Conservation (phyloP, 495 filamentous ascomycete genomes). For the Neurospora sp. region DNA sequence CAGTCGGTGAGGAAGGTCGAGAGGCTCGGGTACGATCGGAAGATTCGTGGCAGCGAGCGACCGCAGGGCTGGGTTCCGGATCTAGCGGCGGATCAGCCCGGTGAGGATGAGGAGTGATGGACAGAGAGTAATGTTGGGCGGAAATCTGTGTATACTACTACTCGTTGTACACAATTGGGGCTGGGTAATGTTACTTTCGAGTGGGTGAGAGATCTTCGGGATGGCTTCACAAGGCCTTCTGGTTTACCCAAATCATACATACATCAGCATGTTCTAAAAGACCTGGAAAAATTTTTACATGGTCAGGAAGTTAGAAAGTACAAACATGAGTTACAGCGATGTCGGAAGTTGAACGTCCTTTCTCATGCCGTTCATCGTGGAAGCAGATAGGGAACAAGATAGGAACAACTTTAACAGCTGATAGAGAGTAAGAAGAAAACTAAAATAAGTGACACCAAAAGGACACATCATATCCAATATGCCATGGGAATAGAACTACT, state of each 20-base stretch:
- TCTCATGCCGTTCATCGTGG: background rate
- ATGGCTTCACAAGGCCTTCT: background rate
- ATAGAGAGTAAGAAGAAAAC: too few relatives aligned
- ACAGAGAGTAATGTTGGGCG: background rate
- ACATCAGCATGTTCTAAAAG: background rate
- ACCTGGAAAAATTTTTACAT: background rate
- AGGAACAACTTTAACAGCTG: background rate
- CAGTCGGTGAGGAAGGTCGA: slow-evolving; percentile 91
- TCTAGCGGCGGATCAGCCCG: slow-evolving; percentile 29
- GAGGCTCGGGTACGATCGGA: slow-evolving; percentile 73
- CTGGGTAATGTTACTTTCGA: background rate
- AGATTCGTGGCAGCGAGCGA: slow-evolving; percentile 75
- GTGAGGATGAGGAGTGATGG: background rate
- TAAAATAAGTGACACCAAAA: too few relatives aligned
- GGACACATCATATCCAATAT: too few relatives aligned
- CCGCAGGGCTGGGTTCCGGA: slow-evolving; percentile 92
- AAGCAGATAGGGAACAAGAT: background rate
- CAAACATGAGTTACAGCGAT: background rate
- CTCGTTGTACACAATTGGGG: background rate
- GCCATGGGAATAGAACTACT: too few relatives aligned
- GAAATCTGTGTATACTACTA: background rate
- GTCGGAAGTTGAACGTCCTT: background rate
- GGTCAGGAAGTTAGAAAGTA: background rate
- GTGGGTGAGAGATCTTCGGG: background rate
- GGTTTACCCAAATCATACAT: background rate